These are phyloP conservation scores for Kluyveromyces sp. DNA, from an alignment of 1,139 yeast species.

Conservation along the genomic window DNA sequence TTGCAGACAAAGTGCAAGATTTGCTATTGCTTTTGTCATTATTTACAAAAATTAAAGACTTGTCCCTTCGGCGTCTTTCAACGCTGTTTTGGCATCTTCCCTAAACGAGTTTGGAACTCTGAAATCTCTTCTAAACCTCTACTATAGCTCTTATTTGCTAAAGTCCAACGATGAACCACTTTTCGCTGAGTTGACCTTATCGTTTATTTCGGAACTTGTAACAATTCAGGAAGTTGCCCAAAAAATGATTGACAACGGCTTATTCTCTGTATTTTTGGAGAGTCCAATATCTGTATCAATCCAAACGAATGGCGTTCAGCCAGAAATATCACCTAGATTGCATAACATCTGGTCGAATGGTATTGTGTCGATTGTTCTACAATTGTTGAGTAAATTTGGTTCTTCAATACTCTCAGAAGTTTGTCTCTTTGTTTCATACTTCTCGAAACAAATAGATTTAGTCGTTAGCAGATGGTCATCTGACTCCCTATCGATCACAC, in stretches of 20 bases:
- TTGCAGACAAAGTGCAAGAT: slow-evolving; percentile 51
- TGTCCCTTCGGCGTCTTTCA: slow-evolving; percentile 47
- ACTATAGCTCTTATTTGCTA: slow-evolving; percentile 59
- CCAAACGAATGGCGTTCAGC: slow-evolving; percentile 55
- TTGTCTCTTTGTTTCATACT: slow-evolving; percentile 54
- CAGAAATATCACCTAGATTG: slow-evolving; percentile 44
- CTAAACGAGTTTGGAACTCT: slow-evolving; percentile 55
- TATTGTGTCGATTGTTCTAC: slow-evolving; percentile 57
- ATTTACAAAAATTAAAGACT: slow-evolving; percentile 46
- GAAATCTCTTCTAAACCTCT: slow-evolving; percentile 55
- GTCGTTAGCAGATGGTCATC: slow-evolving; percentile 67
- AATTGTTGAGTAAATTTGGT: slow-evolving; percentile 57
- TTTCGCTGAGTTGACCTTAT: slow-evolving; percentile 66
- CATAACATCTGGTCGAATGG: slow-evolving; percentile 82
- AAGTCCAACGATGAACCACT: slow-evolving; percentile 55
- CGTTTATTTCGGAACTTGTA: slow-evolving; percentile 63
- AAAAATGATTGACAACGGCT: slow-evolving; percentile 53
- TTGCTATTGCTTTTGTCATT: slow-evolving; percentile 55
- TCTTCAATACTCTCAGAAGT: slow-evolving; percentile 57
- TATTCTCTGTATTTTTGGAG: slow-evolving; percentile 64
- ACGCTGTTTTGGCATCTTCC: slow-evolving; percentile 44
- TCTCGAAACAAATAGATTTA: slow-evolving; percentile 55
- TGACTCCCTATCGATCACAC: slow-evolving; percentile 52
- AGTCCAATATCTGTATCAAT: slow-evolving; percentile 63
- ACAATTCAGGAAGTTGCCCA: slow-evolving; percentile 59